phyloP scores from a whole-genome alignment of 805 yeast species.

The Saccharomycopsis fibuligera region DNA sequence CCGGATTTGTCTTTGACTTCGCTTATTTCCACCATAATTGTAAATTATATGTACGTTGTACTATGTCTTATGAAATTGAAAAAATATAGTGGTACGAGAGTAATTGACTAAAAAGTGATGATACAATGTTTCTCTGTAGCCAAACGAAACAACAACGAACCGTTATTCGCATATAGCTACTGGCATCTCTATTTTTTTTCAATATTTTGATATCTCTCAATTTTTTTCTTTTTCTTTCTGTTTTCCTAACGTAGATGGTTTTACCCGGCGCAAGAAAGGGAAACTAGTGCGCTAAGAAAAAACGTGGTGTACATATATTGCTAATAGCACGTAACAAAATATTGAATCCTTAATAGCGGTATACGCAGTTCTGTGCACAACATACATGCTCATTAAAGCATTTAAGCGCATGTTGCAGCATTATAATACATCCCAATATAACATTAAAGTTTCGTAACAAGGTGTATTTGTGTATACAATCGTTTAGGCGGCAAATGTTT shows the following conservation, averaged over 20 bases:
- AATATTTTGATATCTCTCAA: not conserved
- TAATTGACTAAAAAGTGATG: not conserved
- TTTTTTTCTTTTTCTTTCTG: not conserved
- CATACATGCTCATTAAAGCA: too few species aligned
- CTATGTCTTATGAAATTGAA: not conserved
- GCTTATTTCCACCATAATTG: slow-evolving; percentile 21
- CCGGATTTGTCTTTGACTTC: slow-evolving; percentile 44
- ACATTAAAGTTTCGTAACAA: too few species aligned
- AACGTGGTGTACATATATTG: too few species aligned
- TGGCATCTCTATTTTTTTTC: not conserved
- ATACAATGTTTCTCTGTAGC: not conserved
- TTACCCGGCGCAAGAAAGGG: too few species aligned
- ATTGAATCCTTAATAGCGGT: too few species aligned
- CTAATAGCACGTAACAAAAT: too few species aligned
- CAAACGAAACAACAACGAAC: not conserved
- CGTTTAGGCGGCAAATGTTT: too few species aligned
- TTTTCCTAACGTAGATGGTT: not conserved
- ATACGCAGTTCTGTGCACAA: too few species aligned
- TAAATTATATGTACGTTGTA: not conserved
- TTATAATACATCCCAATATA: too few species aligned
- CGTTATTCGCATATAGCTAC: not conserved
- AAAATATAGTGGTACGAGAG: not conserved
- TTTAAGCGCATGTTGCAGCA: too few species aligned
- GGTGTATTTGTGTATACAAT: too few species aligned
- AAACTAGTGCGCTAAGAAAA: too few species aligned